A percentile compares a stretch with the other conserved stretches of the same genome.
These are phyloP conservation scores for Colletotrichum caudatum DNA, from an alignment of 2,329 filamentous ascomycete species.

Conservation along the genomic window DNA sequence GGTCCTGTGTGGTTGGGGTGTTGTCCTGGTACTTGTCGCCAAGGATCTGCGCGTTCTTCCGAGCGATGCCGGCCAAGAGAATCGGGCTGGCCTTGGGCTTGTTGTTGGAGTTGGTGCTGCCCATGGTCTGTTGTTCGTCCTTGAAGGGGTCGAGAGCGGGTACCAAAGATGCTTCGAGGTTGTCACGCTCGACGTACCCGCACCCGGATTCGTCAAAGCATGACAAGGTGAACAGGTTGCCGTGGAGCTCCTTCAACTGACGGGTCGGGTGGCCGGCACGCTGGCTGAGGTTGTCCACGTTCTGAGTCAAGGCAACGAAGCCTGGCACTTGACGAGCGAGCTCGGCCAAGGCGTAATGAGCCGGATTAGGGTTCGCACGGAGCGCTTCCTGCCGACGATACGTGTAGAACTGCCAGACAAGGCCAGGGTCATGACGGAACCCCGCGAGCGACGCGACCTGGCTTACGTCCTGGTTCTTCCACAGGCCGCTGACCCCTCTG, in stretches of 20 bases:
- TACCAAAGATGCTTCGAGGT: conserved; percentile 73
- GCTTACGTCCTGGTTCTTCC: conserved; percentile 71
- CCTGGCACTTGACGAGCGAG: conserved; percentile 63
- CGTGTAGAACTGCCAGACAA: conserved; percentile 80
- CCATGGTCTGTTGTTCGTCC: conserved; percentile 46
- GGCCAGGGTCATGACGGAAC: conserved; percentile 68
- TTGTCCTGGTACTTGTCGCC: conserved; percentile 57
- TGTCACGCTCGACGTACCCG: conserved; percentile 65
- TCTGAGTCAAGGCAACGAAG: conserved; percentile 74
- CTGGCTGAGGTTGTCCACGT: conserved; percentile 71
- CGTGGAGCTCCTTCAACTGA: conserved; percentile 69
- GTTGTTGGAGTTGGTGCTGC: conserved; percentile 17
- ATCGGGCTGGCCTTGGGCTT: conserved; percentile 41
- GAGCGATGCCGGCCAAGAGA: conserved; percentile 44
- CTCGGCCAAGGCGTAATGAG: conserved; percentile 73
- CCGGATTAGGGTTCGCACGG: conserved; percentile 70
- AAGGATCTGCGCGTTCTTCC: conserved; percentile 67
- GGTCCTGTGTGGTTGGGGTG: conserved; percentile 32
- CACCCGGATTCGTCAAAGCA: conserved; percentile 63
- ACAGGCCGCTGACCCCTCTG: conserved; percentile 72
- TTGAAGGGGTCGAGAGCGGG: conserved; percentile 70
- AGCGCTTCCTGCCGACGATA: conserved; percentile 74
- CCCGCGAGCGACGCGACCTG: conserved; percentile 72
- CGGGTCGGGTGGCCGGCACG: conserved; percentile 69
- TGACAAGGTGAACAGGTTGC: conserved; percentile 41